Conservation (phyloP, 495 filamentous ascomycete species). For the Thozetella sp. region DNA sequence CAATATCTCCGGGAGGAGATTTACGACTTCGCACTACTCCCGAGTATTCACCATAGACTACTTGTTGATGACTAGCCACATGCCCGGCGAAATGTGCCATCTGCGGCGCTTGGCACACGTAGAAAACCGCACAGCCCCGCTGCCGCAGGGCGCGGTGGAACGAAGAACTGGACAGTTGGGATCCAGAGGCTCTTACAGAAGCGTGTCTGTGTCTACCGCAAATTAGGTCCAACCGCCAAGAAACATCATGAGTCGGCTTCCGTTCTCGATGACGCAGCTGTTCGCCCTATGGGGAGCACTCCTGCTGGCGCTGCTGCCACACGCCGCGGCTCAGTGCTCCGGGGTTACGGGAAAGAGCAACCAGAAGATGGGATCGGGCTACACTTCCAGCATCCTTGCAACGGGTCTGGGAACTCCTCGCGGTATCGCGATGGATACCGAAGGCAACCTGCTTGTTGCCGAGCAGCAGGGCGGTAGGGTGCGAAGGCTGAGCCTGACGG, state of each 20-base stretch:
- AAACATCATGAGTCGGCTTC: slow-evolving; percentile 5
- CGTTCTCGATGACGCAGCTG: neutral
- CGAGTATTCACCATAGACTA: neutral
- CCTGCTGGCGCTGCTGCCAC: neutral
- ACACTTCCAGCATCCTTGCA: slow-evolving; percentile 50
- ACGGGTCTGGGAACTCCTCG: slow-evolving; percentile 51
- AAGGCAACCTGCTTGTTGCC: slow-evolving; percentile 57
- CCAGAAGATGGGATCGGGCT: slow-evolving; percentile 54
- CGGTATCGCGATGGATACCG: slow-evolving; percentile 56
- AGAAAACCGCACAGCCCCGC: neutral
- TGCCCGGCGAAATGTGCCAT: too few species aligned
- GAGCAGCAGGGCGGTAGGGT: slow-evolving; percentile 48
- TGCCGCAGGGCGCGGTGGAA: neutral
- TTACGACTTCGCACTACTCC: neutral
- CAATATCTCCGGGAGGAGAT: neutral
- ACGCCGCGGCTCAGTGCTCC: slow-evolving; percentile 10
- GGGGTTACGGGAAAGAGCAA: slow-evolving; percentile 10
- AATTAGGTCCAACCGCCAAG: neutral
- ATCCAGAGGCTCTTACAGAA: neutral
- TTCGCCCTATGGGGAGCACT: slow-evolving; percentile 23
- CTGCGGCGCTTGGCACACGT: neutral
- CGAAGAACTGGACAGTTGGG: neutral
- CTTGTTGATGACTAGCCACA: neutral
- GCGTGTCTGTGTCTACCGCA: neutral
- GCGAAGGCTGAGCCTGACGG: slow-evolving; percentile 44